Evolutionary conservation across 78 protist species (phyloP), one percentile per base, ranked within the genome.

Genomic region (Reticulomyxa filosa): DNA sequence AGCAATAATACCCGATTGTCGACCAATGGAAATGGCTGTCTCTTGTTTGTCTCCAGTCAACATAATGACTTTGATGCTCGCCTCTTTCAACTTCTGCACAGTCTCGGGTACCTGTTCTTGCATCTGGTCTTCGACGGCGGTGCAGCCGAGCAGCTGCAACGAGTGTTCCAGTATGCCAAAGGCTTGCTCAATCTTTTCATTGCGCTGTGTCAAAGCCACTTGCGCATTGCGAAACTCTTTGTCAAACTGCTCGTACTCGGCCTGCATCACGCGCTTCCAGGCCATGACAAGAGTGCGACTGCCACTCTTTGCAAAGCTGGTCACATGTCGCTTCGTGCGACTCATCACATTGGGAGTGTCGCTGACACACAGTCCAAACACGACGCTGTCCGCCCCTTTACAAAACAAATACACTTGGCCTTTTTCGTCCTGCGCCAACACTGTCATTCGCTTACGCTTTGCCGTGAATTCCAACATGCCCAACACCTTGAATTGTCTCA

Each of bases 11-110:
- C 59, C 59, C 39, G 39, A 55, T 8, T 29, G 30, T 10, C 30
- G 26, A 10, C 59, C 59, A 20, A 55, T 55, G 10, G 26, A 32
- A 10, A 55, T 33, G 34, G 59, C 59, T 33, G 98, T 93, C 38
- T 81, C 83, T 8, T 65, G 66, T 67, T 89, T 89, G 77, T 93
- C 98, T 66, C 98, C 98, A 0, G 98, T 93, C 26, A 93, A 75
- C 83, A 93, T 80, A 29, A n/a, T n/a, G 7, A 93, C 46, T 32
- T 61, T 63, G 30, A 93, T 53, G 30, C 78, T 77, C 7, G 96
- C 94, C 8, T 73, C 51, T 17, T 65, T 37, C 3, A 90, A 69
- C 0, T 33, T 36, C 29, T 38, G 29, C 46, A 90, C 73, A 0
- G 86, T 52, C 39, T 62, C 75, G 13, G 83, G 59, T n/a, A n/a